Conservation (phyloP, 2,329 filamentous ascomycete species). For the Cladophialophora bantiana region DNA sequence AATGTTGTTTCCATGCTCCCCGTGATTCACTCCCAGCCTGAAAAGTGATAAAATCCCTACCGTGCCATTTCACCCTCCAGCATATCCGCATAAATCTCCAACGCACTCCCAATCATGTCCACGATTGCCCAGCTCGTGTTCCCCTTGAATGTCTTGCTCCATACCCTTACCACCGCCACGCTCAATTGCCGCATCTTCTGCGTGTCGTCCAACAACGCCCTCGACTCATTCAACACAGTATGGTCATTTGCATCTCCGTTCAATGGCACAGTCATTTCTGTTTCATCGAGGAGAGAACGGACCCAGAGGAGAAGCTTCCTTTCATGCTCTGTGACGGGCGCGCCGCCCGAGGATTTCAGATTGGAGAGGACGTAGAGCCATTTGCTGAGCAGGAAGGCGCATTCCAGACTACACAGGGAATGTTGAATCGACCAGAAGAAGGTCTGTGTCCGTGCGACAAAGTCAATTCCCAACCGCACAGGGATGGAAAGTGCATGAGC, state of each 20-base stretch:
- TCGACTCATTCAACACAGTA: constrained; percentile 37
- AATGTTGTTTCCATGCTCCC: constrained; percentile 1
- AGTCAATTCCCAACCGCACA: constrained; percentile 60
- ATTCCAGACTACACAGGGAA: constrained; percentile 61
- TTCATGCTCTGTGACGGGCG: constrained; percentile 55
- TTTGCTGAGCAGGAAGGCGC: constrained; percentile 57
- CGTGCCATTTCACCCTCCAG: constrained; percentile 45
- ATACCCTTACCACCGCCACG: constrained; percentile 57
- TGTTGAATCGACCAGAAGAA: constrained; percentile 65
- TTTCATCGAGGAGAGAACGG: constrained; percentile 59
- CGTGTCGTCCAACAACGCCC: constrained; percentile 53
- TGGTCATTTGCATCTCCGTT: constrained; percentile 37
- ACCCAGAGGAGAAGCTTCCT: constrained; percentile 57
- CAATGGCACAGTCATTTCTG: constrained; percentile 52
- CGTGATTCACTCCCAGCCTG: neutral
- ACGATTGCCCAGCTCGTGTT: constrained; percentile 60
- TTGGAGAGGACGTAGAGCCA: constrained; percentile 55
- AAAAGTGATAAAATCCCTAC: constrained; percentile 3
- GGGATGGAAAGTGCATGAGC: constrained; percentile 63
- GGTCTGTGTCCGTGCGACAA: constrained; percentile 61
- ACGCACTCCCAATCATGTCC: constrained; percentile 54
- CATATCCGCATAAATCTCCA: constrained; percentile 56
- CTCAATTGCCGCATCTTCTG: constrained; percentile 55
- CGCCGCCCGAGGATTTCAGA: constrained; percentile 49
- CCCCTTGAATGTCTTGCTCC: constrained; percentile 58